Percentiles rank a stretch among this genome's conserved stretches.
phyloP scores from a whole-genome alignment of 2,329 filamentous ascomycete species.

The Calonectria ilicicola region DNA sequence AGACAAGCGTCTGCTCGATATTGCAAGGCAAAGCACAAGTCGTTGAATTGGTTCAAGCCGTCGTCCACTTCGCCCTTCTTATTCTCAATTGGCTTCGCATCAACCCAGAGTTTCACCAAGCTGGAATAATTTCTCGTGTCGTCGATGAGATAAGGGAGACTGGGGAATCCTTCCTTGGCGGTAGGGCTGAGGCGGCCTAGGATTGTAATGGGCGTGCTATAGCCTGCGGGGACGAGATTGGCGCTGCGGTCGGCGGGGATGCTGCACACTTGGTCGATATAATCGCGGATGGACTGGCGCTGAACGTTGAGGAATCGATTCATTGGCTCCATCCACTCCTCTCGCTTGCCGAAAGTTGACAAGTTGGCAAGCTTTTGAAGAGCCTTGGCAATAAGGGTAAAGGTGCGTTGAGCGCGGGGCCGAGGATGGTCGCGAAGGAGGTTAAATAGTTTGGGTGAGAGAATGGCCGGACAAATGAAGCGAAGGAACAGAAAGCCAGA shows the following conservation, averaged over 20 bases:
- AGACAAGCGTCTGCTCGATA: slow-evolving; percentile 64
- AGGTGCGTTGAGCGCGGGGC: slow-evolving; percentile 83
- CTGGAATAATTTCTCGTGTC: slow-evolving; percentile 87
- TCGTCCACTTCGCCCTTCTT: slow-evolving; percentile 53
- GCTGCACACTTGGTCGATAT: slow-evolving; percentile 87
- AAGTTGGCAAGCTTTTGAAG: slow-evolving; percentile 92
- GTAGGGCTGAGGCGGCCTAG: slow-evolving; percentile 83
- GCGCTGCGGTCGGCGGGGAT: slow-evolving; percentile 79
- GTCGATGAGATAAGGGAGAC: slow-evolving; percentile 92
- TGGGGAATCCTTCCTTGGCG: slow-evolving; percentile 91
- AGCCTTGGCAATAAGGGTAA: slow-evolving; percentile 93
- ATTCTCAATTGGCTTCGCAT: slow-evolving; percentile 59
- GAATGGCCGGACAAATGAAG: slow-evolving; percentile 95
- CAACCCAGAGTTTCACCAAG: slow-evolving; percentile 84
- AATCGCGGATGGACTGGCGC: slow-evolving; percentile 84
- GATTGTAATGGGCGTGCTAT: slow-evolving; percentile 93
- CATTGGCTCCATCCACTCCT: slow-evolving; percentile 99
- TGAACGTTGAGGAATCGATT: slow-evolving; percentile 85
- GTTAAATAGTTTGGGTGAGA: slow-evolving; percentile 94
- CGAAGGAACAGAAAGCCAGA: slow-evolving; percentile 94
- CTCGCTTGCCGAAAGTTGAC: slow-evolving; percentile 91
- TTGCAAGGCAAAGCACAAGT: slow-evolving; percentile 63
- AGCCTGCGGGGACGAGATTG: slow-evolving; percentile 80
- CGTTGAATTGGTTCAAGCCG: slow-evolving; percentile 66
- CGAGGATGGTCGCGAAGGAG: slow-evolving; percentile 86